Base-by-base conservation (phyloP, 169 alveolate genomes). In the Plasmodium sp. region DNA sequence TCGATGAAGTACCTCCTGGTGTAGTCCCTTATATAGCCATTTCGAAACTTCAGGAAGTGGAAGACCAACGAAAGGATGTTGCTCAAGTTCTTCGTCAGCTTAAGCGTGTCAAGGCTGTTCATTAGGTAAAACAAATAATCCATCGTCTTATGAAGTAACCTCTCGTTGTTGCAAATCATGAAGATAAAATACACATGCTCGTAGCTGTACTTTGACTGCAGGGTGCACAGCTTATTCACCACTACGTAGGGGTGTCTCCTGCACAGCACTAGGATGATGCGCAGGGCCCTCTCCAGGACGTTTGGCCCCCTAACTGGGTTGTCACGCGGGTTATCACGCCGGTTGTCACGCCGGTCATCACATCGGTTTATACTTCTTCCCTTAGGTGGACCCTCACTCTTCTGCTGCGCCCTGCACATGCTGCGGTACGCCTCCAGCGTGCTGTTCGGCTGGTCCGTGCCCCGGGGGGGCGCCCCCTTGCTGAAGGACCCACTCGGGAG, bases 101-200 rank as follows among this genome's bases (percentile, higher is more conserved):
- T 92, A 2, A 72, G 43, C 41, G 58, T 48, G 34, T 92, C 34
- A 3, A 81, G 33, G 73, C 75, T 83, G 58, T 92, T 92, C 27
- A 92, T 34, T 22, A 92, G 39, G 31, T 92, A 83, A 48, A 92
- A 92, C 48, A 92, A 48, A 51, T 92, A 92, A 79, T 92, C 92
- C 56, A 92, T 48, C 22, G 92, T 62, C n/a, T 82, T 82, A 92
- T 43, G 54, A 51, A 92, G 73, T 39, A 92, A 48, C n/a, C n/a
- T 36, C 75, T 92, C 71, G 58, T 82, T 92, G 41, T 92, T 92
- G 51, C 95, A 92, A 33, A 92, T 92, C 95, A 92, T 92, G 43
- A 82, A 83, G 34, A 92, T 83, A 45, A 92, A 92, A 31, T 92
- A 92, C 33, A 82, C 51, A 33, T 92, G 95, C 39, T 83, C 95